Conservation (phyloP, 2,329 filamentous ascomycete species). For the Trichophyton mentagrophytes region DNA sequence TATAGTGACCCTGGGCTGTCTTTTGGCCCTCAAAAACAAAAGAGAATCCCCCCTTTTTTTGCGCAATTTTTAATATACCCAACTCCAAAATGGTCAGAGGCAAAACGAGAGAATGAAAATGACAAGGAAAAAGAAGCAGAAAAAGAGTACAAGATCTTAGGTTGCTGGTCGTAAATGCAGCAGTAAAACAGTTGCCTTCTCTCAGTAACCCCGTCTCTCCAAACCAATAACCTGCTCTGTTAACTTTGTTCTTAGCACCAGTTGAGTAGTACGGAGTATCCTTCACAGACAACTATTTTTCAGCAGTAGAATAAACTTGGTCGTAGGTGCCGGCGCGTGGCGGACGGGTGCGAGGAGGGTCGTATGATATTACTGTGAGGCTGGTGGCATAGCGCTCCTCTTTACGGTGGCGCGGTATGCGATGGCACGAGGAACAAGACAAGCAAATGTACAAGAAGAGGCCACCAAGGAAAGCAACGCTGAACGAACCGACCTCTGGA, state of each 20-base stretch:
- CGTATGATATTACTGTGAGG: constrained; percentile 1
- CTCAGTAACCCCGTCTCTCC: background rate
- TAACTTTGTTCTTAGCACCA: background rate
- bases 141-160: background rate
- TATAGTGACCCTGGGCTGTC: background rate
- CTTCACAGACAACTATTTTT: background rate
- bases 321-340: background rate
- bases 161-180: background rate
- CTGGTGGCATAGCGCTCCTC: background rate
- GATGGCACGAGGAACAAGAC: background rate
- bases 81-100: background rate
- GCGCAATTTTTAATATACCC: background rate
- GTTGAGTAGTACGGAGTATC: background rate
- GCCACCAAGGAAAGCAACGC: too few relatives aligned
- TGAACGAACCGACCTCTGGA: too few relatives aligned
- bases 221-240: background rate
- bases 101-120: background rate
- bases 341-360: background rate
- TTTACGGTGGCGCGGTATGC: constrained; percentile 1
- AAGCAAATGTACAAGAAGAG: background rate
- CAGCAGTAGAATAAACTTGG: background rate
- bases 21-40: background rate
- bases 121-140: background rate
- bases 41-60: background rate
- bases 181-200: background rate